Evolutionary conservation across 805 yeast species (phyloP).

Genomic region (Saccharomycopsis javanensis): DNA sequence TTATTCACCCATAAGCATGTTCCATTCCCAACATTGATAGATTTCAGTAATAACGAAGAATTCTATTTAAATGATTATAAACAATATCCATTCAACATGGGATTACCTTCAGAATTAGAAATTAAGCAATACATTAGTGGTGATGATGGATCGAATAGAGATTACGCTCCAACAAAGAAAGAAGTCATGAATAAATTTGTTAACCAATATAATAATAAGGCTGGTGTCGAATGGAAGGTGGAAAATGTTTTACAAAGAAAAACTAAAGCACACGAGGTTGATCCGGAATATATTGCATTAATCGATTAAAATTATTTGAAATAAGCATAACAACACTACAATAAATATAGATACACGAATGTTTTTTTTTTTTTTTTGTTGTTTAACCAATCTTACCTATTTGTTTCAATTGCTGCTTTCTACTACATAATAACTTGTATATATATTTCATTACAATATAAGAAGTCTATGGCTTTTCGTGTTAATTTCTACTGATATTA

Average conservation of each 20-base stretch:
- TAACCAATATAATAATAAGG: constrained; percentile 37
- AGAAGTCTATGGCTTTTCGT: not conserved
- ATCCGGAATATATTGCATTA: constrained; percentile 17
- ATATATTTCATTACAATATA: not conserved
- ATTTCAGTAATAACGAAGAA: constrained; percentile 6
- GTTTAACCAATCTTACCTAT: not conserved
- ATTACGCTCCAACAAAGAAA: constrained; percentile 55
- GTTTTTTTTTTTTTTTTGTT: too few species aligned
- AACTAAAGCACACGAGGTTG: constrained; percentile 17
- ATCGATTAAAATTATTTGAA: not conserved
- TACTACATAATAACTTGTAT: not conserved
- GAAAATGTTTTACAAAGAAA: constrained; percentile 39
- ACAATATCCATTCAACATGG: constrained; percentile 55
- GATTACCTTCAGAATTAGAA: constrained; percentile 66
- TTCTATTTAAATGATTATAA: constrained; percentile 11
- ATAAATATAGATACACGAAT: too few species aligned
- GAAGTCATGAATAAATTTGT: constrained; percentile 62
- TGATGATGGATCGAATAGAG: constrained; percentile 51
- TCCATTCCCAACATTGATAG: constrained; percentile 11
- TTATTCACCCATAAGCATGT: constrained; percentile 8
- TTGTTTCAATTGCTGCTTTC: not conserved
- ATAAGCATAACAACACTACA: too few species aligned
- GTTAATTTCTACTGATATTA: too few species aligned
- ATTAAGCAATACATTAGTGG: constrained; percentile 63
- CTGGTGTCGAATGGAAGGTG: constrained; percentile 55